Base-by-base conservation (phyloP, 345 rosid species). In the Hibiscus trionum region DNA sequence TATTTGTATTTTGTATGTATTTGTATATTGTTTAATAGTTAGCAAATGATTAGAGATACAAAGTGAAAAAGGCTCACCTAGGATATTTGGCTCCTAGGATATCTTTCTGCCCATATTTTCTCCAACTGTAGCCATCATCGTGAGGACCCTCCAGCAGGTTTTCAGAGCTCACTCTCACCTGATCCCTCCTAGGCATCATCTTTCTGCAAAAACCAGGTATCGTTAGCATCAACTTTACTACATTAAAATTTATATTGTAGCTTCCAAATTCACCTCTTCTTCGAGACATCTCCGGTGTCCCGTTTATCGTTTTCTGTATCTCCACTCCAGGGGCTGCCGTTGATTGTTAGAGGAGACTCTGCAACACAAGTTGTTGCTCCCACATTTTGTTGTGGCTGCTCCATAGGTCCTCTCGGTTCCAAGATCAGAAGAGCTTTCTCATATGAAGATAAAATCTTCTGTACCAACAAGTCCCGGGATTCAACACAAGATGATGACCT, bases 41-140 rank as follows among this genome's bases (percentile, higher is more conserved):
- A 12, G 12, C n/a, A 11, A 24, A 39, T 57, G 53, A 37, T 57
- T 37, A 39, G 27, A 14, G 52, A 11, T 3, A 11, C 5, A 47
- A 47, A 47, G 52, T 14, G 52, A 14, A 14, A 14, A 47, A 11
- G n/a, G 5, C 8, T 21, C 14, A 87, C 98, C 98, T 90, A 12
- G 97, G 98, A 82, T 80, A 84, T 78, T 78, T 88, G 67, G 97
- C 88, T 61, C 96, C 95, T 0, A 88, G 91, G 57, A 91, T 94
- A 76, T 87, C 93, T 75, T 93, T 93, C 62, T 94, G 98, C 7
- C 95, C 98, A 78, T 93, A 91, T 75, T 93, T 91, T 80, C 98
- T 91, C 98, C 98, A 91, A 77, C 84, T 87, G 39, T 75, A 87
- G 73, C 93, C 87, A 79, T 91, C 96, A 62, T 88, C 93, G 3